phyloP scores from a whole-genome alignment of 2,329 filamentous ascomycete genomes.

The Verticillium nubilum region DNA sequence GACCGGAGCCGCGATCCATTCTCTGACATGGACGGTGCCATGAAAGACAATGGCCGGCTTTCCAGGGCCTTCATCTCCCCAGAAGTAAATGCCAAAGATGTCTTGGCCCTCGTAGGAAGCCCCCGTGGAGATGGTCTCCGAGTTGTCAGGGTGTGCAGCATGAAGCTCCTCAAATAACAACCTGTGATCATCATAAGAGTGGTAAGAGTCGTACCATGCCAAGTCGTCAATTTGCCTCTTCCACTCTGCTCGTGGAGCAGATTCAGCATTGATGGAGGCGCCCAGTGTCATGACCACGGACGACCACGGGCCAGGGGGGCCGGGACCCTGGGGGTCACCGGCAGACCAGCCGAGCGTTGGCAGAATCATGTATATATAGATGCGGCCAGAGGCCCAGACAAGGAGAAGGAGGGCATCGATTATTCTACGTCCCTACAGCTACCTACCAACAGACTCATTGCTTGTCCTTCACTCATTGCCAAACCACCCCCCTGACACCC shows the following conservation, averaged over 20 bases:
- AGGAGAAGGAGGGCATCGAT: too few species aligned
- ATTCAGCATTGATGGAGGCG: slow-evolving; percentile 20
- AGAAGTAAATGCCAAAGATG: slow-evolving; percentile 55
- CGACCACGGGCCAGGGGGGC: too few species aligned
- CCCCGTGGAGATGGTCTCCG: slow-evolving; percentile 39
- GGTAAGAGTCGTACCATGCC: slow-evolving; percentile 44
- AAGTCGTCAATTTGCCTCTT: slow-evolving; percentile 21
- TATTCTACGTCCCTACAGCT: too few species aligned
- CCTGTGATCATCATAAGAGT: slow-evolving; percentile 42
- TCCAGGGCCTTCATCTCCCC: slow-evolving; percentile 34
- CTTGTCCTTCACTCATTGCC: too few species aligned
- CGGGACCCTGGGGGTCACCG: too few species aligned
- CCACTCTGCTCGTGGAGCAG: slow-evolving; percentile 10
- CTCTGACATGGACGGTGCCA: slow-evolving; percentile 45
- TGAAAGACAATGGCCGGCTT: slow-evolving; percentile 46
- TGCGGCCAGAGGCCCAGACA: too few species aligned
- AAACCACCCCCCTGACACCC: too few species aligned
- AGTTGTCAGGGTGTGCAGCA: slow-evolving; percentile 33
- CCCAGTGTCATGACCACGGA: too few species aligned
- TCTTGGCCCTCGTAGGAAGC: slow-evolving; percentile 36
- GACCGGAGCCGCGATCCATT: slow-evolving; percentile 47
- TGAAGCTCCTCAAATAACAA: slow-evolving; percentile 37
- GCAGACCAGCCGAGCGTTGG: too few species aligned
- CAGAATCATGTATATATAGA: too few species aligned
- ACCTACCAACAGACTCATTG: too few species aligned